These are phyloP conservation scores for Arthroderma sp. DNA, from an alignment of 2,329 filamentous ascomycete genomes.

Conservation along the genomic window DNA sequence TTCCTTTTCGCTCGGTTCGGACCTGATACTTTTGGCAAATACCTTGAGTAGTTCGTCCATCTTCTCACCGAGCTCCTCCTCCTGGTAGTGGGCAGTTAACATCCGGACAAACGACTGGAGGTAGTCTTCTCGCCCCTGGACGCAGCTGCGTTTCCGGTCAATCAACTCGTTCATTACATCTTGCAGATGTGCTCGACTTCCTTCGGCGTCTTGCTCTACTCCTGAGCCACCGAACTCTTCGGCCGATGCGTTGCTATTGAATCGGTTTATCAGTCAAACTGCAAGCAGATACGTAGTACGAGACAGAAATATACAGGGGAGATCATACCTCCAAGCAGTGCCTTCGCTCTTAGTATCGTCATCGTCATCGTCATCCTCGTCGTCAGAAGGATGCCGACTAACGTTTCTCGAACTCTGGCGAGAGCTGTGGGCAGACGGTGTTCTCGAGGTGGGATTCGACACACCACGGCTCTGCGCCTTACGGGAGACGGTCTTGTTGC, in stretches of 20 bases:
- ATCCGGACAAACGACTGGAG: constrained; percentile 52
- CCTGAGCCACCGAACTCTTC: constrained; percentile 29
- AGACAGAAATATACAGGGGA: not conserved
- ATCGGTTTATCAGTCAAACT: not conserved
- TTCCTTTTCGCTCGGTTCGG: constrained; percentile 57
- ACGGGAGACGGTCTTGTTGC: constrained; percentile 52
- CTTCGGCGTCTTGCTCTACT: constrained; percentile 3
- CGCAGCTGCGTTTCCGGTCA: constrained; percentile 66
- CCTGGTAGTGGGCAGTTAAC: constrained; percentile 55
- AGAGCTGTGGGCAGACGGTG: constrained; percentile 41
- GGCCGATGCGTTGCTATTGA: constrained; percentile 49
- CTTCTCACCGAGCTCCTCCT: constrained; percentile 48
- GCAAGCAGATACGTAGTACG: not conserved
- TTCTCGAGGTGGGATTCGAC: constrained; percentile 42
- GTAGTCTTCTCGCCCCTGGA: constrained; percentile 54
- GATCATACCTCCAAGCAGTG: constrained; percentile 39
- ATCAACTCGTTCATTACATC: constrained; percentile 60
- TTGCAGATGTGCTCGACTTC: constrained; percentile 32
- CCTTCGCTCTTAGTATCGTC: constrained; percentile 44
- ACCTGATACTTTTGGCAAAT: constrained; percentile 58
- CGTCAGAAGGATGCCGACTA: constrained; percentile 45
- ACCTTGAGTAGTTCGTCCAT: constrained; percentile 51
- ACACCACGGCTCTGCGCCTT: constrained; percentile 39
- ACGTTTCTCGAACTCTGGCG: constrained; percentile 42
- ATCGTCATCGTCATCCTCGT: constrained; percentile 46